These are phyloP conservation scores for Nannochloris sp. DNA, from an alignment of 139 green algal genomes.

Conservation along the genomic window DNA sequence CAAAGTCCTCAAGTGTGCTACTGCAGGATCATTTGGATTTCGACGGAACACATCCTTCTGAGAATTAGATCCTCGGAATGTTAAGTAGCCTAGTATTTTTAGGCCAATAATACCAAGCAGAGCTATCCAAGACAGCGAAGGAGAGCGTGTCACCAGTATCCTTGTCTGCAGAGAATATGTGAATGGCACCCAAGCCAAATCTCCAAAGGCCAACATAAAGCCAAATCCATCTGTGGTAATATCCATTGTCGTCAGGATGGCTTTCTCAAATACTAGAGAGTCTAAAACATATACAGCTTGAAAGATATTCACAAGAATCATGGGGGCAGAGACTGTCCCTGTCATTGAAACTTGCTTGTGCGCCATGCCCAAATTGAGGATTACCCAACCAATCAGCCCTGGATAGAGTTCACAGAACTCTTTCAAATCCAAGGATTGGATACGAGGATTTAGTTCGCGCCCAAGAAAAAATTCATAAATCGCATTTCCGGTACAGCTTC, in stretches of 20 bases:
- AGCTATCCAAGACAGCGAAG: slow-evolving; percentile 21
- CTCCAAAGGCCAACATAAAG: slow-evolving; percentile 97
- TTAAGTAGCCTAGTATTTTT: slow-evolving; percentile 73
- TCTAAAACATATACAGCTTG: slow-evolving; percentile 58
- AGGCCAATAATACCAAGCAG: slow-evolving; percentile 49
- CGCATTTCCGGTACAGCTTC: slow-evolving; percentile 38
- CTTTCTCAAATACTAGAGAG: slow-evolving; percentile 54
- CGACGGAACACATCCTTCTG: slow-evolving; percentile 88
- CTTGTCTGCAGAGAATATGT: slow-evolving; percentile 81
- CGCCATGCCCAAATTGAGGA: slow-evolving; percentile 53
- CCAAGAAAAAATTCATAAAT: slow-evolving; percentile 92
- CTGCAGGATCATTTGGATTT: slow-evolving; percentile 55
- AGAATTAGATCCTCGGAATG: slow-evolving; percentile 89
- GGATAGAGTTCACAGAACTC: slow-evolving; percentile 91
- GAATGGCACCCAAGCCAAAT: slow-evolving; percentile 96
- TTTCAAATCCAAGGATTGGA: slow-evolving; percentile 74
- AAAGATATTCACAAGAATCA: slow-evolving; percentile 78
- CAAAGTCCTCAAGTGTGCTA: slow-evolving; percentile 70
- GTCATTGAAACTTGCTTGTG: slow-evolving; percentile 49
- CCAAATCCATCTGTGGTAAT: slow-evolving; percentile 97
- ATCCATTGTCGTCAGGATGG: slow-evolving; percentile 96
- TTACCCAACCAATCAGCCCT: slow-evolving; percentile 46
- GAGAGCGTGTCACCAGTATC: slow-evolving; percentile 60
- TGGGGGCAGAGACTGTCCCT: slow-evolving; percentile 46
- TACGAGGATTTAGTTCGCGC: slow-evolving; percentile 77